These are phyloP conservation scores for Trametes elegans DNA, from an alignment of 768 basidiomycete species.

Conservation along the genomic window DNA sequence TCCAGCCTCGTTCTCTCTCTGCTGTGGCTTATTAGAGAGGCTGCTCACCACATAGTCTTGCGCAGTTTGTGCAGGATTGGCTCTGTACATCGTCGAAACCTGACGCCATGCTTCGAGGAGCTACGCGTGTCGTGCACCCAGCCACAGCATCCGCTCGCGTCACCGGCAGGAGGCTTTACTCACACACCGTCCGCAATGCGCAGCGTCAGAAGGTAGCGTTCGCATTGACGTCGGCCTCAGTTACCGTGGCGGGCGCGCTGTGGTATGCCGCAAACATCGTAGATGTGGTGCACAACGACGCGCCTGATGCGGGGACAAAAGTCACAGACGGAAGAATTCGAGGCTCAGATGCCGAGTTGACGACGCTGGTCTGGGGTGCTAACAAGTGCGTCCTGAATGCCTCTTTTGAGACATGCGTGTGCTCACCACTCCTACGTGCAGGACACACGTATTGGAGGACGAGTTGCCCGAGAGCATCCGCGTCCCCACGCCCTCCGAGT, in stretches of 20 bases:
- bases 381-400: conserved; percentile 53
- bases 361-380: conserved; percentile 69
- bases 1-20: not conserved
- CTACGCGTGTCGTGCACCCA: not conserved
- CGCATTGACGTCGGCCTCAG: conserved; percentile 30
- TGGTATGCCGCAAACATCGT: conserved; percentile 36
- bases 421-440: conserved; percentile 30
- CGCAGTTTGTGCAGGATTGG: not conserved
- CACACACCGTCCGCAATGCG: not conserved
- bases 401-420: conserved; percentile 33
- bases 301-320: conserved; percentile 10
- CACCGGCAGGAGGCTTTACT: conserved; percentile 4
- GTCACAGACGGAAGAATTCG: not conserved
- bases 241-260: conserved; percentile 35
- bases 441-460: conserved; percentile 45
- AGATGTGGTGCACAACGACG: conserved; percentile 36
- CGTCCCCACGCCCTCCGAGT: conserved; percentile 48
- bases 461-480: conserved; percentile 42
- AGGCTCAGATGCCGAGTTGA: conserved; percentile 34
- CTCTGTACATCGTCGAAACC: not conserved
- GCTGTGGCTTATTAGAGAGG: not conserved
- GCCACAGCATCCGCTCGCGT: not conserved
- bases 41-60: conserved; percentile 7
- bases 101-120: conserved; percentile 6
- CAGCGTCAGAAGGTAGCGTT: not conserved